Conservation (phyloP, 2,329 filamentous ascomycete genomes). For the Cryoendolithus antarcticus region DNA sequence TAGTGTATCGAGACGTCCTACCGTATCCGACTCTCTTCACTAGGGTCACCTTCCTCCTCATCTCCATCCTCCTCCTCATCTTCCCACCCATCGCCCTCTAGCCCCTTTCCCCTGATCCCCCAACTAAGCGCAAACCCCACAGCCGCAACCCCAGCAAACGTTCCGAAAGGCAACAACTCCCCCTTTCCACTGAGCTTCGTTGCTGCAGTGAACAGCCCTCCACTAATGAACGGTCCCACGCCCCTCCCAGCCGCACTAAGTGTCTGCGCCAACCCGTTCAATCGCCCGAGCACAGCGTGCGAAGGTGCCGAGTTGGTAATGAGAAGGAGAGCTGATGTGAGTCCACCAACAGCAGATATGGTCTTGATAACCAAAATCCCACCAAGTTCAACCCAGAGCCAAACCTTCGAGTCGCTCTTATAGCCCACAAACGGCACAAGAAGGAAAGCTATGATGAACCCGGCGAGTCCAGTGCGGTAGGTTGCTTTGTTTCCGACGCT, state of each 20-base stretch:
- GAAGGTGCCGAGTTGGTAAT: conserved; percentile 90
- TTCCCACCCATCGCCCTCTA: conserved; percentile 48
- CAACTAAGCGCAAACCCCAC: conserved; percentile 70
- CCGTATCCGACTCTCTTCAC: conserved; percentile 12
- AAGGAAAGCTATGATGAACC: conserved; percentile 70
- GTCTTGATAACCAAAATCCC: conserved; percentile 76
- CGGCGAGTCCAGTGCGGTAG: conserved; percentile 65
- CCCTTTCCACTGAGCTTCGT: conserved; percentile 64
- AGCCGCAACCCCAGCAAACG: conserved; percentile 75
- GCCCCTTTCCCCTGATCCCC: conserved; percentile 53
- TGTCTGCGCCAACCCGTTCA: conserved; percentile 90
- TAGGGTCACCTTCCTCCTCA: conserved; percentile 30
- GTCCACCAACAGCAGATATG: conserved; percentile 72
- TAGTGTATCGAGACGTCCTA: background rate
- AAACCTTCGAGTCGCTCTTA: conserved; percentile 43
- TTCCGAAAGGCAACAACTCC: conserved; percentile 71
- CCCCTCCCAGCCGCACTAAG: conserved; percentile 83
- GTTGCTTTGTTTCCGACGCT: conserved; percentile 75
- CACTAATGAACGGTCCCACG: conserved; percentile 77
- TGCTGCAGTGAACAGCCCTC: conserved; percentile 71
- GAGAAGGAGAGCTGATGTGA: conserved; percentile 79
- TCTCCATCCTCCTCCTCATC: conserved; percentile 28
- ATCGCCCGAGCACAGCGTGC: conserved; percentile 69
- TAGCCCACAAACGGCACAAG: conserved; percentile 87
- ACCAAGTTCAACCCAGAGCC: conserved; percentile 73